Percentiles rank a stretch among this genome's conserved stretches.
phyloP scores from a whole-genome alignment of 2,329 filamentous ascomycete genomes.

The Alternaria hordeiaustralica region DNA sequence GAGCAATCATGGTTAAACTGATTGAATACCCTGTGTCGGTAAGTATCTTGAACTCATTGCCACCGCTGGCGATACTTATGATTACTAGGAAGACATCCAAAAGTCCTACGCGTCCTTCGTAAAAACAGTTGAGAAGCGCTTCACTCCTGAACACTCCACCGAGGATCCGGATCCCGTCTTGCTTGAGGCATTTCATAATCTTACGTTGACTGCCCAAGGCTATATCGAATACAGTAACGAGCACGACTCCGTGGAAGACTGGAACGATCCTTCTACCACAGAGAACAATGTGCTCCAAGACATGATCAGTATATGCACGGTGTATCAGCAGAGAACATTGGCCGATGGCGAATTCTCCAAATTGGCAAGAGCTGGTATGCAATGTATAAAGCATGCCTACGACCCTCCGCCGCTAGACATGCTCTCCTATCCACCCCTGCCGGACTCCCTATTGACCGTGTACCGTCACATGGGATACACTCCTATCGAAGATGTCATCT shows the following conservation, averaged over 20 bases:
- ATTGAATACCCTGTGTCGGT: background rate
- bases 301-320: background rate
- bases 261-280: background rate
- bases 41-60: background rate
- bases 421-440: background rate
- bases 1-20: background rate
- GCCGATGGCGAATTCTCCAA: background rate
- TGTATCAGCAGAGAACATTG: background rate
- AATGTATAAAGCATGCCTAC: background rate
- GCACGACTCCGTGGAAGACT: background rate
- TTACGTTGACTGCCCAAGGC: background rate
- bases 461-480: background rate
- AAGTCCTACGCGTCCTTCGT: background rate
- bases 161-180: background rate
- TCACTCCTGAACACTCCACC: background rate
- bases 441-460: background rate
- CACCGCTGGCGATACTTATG: rapidly evolving
- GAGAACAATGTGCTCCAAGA: background rate
- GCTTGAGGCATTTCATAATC: background rate
- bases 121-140: background rate
- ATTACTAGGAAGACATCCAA: background rate
- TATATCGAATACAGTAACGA: background rate
- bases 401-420: background rate
- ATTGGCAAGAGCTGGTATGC: background rate
- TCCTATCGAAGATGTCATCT: background rate